Evolutionary conservation across 768 basidiomycete genomes (phyloP), one percentile per base, ranked within the genome.

Genomic region (Asterophora lycoperdoides): DNA sequence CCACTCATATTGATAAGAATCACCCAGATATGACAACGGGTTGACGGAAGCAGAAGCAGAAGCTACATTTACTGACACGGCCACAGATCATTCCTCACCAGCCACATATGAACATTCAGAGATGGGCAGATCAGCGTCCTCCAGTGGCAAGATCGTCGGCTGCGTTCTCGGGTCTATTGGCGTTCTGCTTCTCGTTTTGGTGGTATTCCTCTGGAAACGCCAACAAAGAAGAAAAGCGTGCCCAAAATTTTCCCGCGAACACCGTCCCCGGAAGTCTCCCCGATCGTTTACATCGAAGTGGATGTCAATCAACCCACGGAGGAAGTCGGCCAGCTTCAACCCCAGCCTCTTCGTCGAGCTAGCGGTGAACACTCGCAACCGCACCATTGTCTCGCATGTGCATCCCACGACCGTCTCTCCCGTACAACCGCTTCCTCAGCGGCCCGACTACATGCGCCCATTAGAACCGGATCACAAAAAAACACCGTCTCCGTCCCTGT

Each of bases 91-190:
- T 32, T 33, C 37, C 4, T n/a, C 41, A 20, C 28, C 2, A 38
- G 8, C 49, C 15, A 29, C 20, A n/a, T 33, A n/a, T n/a, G n/a
- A n/a, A n/a, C n/a, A n/a, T 8, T 3, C 28, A 9, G 26, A 36
- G 9, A 4, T 1, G 5, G 41, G 35, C 9, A 15, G 23, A 8
- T 11, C 20, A 26, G 7, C 39, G 1, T 48, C 40, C 13, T 36
- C 33, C n/a, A 49, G 45, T 20, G 51, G 57, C 3, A 53, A 51
- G 51, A 63, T 68, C 15, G 64, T 62, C 13, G 68, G 68, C 30
- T 64, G 55, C 11, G 57, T 65, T 4, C 46, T 69, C 19, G 66
- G 62, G 8, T 55, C 59, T 15, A 29, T 67, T 8, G 60, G 53
- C 20, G 46, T 57, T 8, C 10, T 65, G 20, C 56, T 64, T 29